Conservation (phyloP, 2,329 filamentous ascomycete genomes). For the Lomentospora prolificans region DNA sequence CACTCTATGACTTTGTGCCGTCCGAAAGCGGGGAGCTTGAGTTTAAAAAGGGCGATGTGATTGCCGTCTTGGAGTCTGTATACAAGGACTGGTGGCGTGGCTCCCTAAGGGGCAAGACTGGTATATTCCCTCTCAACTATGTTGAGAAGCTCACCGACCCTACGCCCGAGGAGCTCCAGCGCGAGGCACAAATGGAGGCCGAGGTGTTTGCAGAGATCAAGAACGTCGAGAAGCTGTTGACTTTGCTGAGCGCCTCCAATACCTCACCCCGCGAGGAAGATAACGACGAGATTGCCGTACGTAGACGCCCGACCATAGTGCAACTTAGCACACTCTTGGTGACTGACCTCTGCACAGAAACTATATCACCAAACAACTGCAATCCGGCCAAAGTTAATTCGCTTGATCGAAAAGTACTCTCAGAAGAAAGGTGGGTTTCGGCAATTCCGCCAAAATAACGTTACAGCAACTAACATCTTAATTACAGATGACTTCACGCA, state of each 20-base stretch:
- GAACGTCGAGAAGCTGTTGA: slow-evolving; percentile 63
- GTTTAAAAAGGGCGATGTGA: slow-evolving; percentile 94
- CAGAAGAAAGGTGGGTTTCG: slow-evolving; percentile 77
- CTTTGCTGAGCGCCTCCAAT: slow-evolving; percentile 79
- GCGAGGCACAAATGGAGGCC: slow-evolving; percentile 89
- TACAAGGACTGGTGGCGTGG: slow-evolving; percentile 99
- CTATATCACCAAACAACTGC: slow-evolving; percentile 87
- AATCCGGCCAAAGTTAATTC: slow-evolving; percentile 93
- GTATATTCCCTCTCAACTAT: slow-evolving; percentile 97
- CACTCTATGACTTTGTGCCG: slow-evolving; percentile 88
- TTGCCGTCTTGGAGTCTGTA: slow-evolving; percentile 92
- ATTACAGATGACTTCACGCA: slow-evolving; percentile 87
- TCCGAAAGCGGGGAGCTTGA: slow-evolving; percentile 91
- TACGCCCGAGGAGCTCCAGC: slow-evolving; percentile 85
- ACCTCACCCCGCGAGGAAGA: slow-evolving; percentile 74
- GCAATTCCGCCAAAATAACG: too few species aligned
- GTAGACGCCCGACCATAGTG: too few species aligned
- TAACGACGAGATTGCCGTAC: slow-evolving; percentile 88
- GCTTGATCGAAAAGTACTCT: slow-evolving; percentile 96
- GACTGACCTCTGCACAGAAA: slow-evolving; percentile 34
- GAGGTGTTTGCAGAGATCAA: slow-evolving; percentile 57
- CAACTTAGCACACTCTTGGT: too few species aligned
- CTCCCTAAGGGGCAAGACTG: slow-evolving; percentile 84
- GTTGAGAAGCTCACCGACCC: slow-evolving; percentile 96
- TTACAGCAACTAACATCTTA: not conserved